Evolutionary conservation across 768 basidiomycete species (phyloP).

Genomic region (Chalciporus chontae): DNA sequence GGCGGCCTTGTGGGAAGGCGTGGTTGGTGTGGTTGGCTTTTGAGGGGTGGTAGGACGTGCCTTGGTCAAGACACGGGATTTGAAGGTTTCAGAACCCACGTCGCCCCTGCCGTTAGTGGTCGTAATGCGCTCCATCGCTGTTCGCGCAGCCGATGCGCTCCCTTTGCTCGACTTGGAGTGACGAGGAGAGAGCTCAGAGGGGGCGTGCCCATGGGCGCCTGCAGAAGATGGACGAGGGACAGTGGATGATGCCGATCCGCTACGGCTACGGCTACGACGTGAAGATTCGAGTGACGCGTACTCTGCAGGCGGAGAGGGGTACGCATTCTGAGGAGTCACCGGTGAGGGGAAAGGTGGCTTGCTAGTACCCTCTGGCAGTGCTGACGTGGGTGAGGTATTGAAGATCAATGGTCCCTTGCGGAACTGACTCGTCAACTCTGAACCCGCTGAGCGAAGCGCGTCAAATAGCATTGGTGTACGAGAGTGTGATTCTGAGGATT

Average conservation of each 20-base stretch:
- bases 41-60: slow-evolving; percentile 33
- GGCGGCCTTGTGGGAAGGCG: slow-evolving; percentile 9
- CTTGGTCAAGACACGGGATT: slow-evolving; percentile 29
- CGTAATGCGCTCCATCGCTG: slow-evolving; percentile 9
- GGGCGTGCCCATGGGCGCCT: slow-evolving; percentile 1
- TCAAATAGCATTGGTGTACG: slow-evolving; percentile 19
- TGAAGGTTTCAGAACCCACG: slow-evolving; percentile 9
- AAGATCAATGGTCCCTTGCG: slow-evolving; percentile 63
- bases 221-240: neutral
- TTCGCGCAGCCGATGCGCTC: slow-evolving; percentile 1
- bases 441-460: slow-evolving; percentile 16
- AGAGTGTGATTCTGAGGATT: neutral
- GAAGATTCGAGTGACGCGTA: slow-evolving; percentile 6
- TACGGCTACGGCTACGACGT: slow-evolving; percentile 3
- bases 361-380: slow-evolving; percentile 15
- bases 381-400: slow-evolving; percentile 45
- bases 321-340: slow-evolving; percentile 7
- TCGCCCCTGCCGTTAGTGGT: slow-evolving; percentile 11
- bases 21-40: slow-evolving; percentile 12
- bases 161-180: slow-evolving; percentile 16
- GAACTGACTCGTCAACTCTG: slow-evolving; percentile 16
- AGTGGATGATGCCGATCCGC: neutral
- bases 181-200: slow-evolving; percentile 15
- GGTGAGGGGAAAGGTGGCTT: slow-evolving; percentile 12
- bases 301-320: slow-evolving; percentile 31